Base-by-base conservation (phyloP, 1,284 basidiomycete species). In the Moesziomyces sp. region DNA sequence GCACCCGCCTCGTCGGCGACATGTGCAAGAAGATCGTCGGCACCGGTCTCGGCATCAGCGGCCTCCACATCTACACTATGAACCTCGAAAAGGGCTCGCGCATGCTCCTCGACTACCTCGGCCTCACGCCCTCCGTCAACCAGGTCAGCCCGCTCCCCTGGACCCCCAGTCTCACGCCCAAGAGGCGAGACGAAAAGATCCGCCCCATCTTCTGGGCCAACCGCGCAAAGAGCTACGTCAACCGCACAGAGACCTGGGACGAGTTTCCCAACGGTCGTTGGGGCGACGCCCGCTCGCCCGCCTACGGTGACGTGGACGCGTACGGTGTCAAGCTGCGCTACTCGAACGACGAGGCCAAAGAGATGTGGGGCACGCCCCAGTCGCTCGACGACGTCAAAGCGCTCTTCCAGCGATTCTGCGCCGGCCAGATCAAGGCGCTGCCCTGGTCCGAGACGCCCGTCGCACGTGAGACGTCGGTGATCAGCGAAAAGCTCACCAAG, bases 231-330 rank as follows among this genome's bases (percentile, higher is more conserved):
- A 76, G 72, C 50, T 82, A 83, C 59, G 76, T 83, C 51, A 77
- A 79, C 66, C 84, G 80, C 56, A 85, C 81, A 54, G 83, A 80
- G 73, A 79, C 58, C 81, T 99, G 96, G 96, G 96, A 99, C 85
- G 97, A 99, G 85, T 99, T 96, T 85, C 96, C 96, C 48, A 99
- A 99, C 85, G 97, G 96, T 74, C 92, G 96, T 72, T 99, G 97
- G 83, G 97, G 96, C 78, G 96, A 99, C 85, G 91, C 95, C 14
- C 89, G 96, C 28, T 93, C 91, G 88, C 96, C 96, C 23, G 97
- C 97, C 3, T 99, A 97, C 79, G 96, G 96, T 81, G 97, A 99
- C 85, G 87, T 98, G 60, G 96, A 99, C 81, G 95, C 94, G 4
- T 98, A 96, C 84, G 88, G 88, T 46, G 85, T 86, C 55, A 87